Conservation (phyloP, 768 basidiomycete genomes). For the Coprinellus micaceus region DNA sequence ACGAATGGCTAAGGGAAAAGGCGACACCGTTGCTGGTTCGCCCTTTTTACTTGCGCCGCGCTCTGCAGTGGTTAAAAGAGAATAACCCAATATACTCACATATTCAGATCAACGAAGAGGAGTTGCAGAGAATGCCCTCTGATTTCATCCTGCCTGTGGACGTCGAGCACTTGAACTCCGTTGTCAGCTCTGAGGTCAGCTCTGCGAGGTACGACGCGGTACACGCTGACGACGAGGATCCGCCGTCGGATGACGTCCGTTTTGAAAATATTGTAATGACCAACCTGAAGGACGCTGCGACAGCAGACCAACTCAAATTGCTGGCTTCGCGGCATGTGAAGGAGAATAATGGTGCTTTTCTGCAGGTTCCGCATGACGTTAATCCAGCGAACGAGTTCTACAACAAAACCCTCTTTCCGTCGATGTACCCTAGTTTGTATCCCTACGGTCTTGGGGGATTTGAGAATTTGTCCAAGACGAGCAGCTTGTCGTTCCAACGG, state of each 20-base stretch:
- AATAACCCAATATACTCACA: conserved; percentile 34
- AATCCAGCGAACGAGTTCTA: background rate
- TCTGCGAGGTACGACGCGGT: background rate
- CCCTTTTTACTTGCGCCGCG: conserved; percentile 25
- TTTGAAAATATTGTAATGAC: background rate
- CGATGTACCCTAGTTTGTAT: conserved; percentile 40
- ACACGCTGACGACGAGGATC: background rate
- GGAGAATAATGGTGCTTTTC: background rate
- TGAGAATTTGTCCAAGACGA: conserved; percentile 24
- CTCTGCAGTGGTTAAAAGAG: conserved; percentile 31
- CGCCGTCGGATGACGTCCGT: too few species aligned
- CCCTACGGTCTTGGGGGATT: conserved; percentile 42
- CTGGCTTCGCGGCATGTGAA: conserved; percentile 3
- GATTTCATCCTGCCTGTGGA: conserved; percentile 2
- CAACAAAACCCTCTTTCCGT: conserved; percentile 34
- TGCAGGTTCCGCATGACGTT: background rate
- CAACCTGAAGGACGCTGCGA: background rate
- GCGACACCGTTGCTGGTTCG: conserved; percentile 33
- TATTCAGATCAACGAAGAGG: conserved; percentile 21
- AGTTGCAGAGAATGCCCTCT: conserved; percentile 16
- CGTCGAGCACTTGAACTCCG: too few species aligned
- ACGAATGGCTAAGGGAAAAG: conserved; percentile 28
- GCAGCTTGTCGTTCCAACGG: conserved; percentile 22
- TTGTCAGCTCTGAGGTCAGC: too few species aligned
- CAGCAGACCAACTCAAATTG: background rate